Percentiles rank a stretch among this genome's conserved stretches.
phyloP scores from a whole-genome alignment of 108 stramenopile species.

The Chaetoceros tenuissimus region DNA sequence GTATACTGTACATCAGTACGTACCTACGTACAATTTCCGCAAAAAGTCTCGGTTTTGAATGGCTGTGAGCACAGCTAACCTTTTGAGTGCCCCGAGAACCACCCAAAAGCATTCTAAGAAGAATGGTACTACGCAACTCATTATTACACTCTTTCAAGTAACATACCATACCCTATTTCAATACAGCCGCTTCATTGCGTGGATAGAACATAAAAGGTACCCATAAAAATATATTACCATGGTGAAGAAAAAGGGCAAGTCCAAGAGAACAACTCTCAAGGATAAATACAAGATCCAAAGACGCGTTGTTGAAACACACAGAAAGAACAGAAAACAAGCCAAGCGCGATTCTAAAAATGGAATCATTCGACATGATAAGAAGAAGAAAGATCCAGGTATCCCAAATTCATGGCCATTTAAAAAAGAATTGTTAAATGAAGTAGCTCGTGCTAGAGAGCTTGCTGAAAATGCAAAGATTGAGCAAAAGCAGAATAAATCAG shows the following conservation, averaged over 20 bases:
- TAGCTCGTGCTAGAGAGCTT: constrained; percentile 69
- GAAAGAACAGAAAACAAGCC: constrained; percentile 86
- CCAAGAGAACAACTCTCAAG: constrained; percentile 92
- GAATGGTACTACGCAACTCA: too few relatives aligned
- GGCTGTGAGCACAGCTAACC: too few relatives aligned
- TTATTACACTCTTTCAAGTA: too few relatives aligned
- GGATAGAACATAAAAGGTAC: too few relatives aligned
- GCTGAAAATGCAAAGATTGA: constrained; percentile 57
- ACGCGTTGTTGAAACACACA: constrained; percentile 89
- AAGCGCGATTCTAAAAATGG: constrained; percentile 74
- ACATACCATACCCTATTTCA: too few relatives aligned
- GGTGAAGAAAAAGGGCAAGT: constrained; percentile 98
- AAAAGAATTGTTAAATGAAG: constrained; percentile 88
- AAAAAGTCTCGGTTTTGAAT: too few relatives aligned
- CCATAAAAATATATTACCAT: too few relatives aligned
- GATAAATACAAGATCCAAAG: constrained; percentile 96
- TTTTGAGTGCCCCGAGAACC: too few relatives aligned
- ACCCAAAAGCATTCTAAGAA: too few relatives aligned
- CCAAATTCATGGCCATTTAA: constrained; percentile 99
- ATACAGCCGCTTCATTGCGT: too few relatives aligned
- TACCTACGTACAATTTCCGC: too few relatives aligned
- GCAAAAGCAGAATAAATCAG: constrained; percentile 42
- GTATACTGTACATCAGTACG: too few relatives aligned
- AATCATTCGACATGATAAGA: constrained; percentile 46
- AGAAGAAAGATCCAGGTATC: constrained; percentile 95